Evolutionary conservation across 257 asterid species (phyloP), one percentile per base, ranked within the genome.

Genomic region (Ligustrum vulgare): DNA sequence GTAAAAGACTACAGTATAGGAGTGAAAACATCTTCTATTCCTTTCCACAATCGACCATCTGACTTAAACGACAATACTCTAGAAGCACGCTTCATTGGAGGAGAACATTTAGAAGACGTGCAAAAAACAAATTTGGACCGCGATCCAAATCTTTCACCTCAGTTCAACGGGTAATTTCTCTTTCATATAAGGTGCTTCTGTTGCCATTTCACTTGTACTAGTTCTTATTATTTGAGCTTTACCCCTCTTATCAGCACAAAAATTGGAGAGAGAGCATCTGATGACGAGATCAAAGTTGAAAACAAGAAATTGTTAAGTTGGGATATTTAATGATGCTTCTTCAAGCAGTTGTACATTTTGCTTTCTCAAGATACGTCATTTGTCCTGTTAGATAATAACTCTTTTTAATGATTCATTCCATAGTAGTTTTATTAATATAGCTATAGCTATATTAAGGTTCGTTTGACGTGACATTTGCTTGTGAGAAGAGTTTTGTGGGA

Each of bases 11-110:
- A 22, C 60, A 56, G 18, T 18, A 63, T 75, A 85, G 88, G 86
- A 76, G 58, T 69, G 20, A 73, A 72, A 45, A 72, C 74, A 71
- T 51, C 79, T 75, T 77, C 79, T 25, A 45, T 39, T 71, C 70
- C 77, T 22, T 74, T 58, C 3, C 79, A 69, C 72, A 32, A 81
- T 10, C 78, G 47, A 64, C 36, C 77, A 60, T 75, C 87, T 70
- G 60, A 37, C 22, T 20, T 70, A 77, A 87, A 79, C 71, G 82
- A 78, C 15, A 71, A 35, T 80, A 75, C 72, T 28, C 47, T 82
- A 16, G 88, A 82, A 23, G 79, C 82, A 15, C 77, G 86, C 78
- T 62, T 81, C 54, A 65, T 77, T 43, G 82, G 78, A 72, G 84
- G 75, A 56, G 80, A 79, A 64, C 67, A 74, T 73, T 43, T 84